Evolutionary conservation across 805 yeast species (phyloP), one percentile per base, ranked within the genome.

Genomic region (Cyberlindnera euphorbiae): DNA sequence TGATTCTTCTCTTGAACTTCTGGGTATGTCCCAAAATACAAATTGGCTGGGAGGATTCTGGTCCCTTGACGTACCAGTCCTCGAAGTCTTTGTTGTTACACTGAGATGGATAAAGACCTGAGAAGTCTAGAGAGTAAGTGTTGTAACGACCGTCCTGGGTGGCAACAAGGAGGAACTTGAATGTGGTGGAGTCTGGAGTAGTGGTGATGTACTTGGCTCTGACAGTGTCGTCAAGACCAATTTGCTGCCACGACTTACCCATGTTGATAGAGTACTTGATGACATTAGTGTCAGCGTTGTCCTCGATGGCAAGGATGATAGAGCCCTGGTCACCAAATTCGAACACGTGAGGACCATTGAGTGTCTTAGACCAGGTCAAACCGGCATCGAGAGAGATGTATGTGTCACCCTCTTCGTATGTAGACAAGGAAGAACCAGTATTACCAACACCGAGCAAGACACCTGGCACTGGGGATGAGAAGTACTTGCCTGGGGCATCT

Each of bases 251-350:
- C 3, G 79, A 57, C 23, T 64, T 54, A 29, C 96, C 96, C 53
- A 82, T 87, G 54, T 86, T 89, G 11, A 79, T 53, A 0, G 94
- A 79, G 49, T 68, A 86, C 36, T 56, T 63, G 28, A 67, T 58
- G 6, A 58, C 57, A 35, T 66, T 65, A 0, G 55, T 49, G 5
- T 50, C 54, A 5, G 66, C 52, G 13, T 55, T 50, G 23, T 49
- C 59, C 25, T 82, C 79, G n/a, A 75, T 57, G 2, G 85, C 82
- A 3, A 82, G 56, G 13, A 84, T 70, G 9, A 86, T 57, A 50
- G 85, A 82, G 23, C 95, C 96, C 40, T 73, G 75, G 57, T 86
- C 94, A 31, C 90, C 95, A 60, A 77, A 78, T 2, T 77, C 68
- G 43, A 73, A 75, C 4, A 66, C 42, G 26, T 74, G 65, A 3